phyloP scores from a whole-genome alignment of 768 basidiomycete genomes.

The Amanita thiersii region DNA sequence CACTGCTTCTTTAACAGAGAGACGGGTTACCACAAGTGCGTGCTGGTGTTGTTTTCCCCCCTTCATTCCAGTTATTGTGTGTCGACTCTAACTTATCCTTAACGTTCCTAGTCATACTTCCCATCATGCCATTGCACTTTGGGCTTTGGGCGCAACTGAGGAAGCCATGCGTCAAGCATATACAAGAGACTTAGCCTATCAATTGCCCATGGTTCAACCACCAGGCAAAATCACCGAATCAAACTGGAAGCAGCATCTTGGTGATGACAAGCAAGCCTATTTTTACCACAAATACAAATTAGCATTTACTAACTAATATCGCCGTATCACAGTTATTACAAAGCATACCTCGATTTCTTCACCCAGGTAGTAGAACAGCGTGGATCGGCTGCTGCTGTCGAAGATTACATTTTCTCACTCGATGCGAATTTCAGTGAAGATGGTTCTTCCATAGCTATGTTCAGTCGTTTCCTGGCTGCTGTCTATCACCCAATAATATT shows the following conservation, averaged over 20 bases:
- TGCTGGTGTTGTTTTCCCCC: not conserved
- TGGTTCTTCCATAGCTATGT: slow-evolving; percentile 26
- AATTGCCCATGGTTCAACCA: slow-evolving; percentile 29
- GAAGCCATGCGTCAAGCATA: slow-evolving; percentile 30
- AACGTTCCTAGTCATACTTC: slow-evolving; percentile 16
- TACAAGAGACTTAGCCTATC: slow-evolving; percentile 22
- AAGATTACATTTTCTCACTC: slow-evolving; percentile 46
- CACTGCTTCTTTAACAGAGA: slow-evolving; percentile 42
- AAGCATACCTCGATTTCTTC: slow-evolving; percentile 46
- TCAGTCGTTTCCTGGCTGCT: slow-evolving; percentile 31
- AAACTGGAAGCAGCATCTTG: slow-evolving; percentile 50
- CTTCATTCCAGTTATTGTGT: not conserved
- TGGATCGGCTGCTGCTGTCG: slow-evolving; percentile 32
- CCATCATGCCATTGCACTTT: slow-evolving; percentile 19
- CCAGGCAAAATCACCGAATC: slow-evolving; percentile 34
- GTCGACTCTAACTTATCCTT: not conserved
- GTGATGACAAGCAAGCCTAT: slow-evolving; percentile 39
- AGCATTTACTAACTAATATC: not conserved
- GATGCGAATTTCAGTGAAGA: slow-evolving; percentile 32
- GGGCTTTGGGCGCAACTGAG: slow-evolving; percentile 21
- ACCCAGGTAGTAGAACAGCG: slow-evolving; percentile 27
- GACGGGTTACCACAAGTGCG: slow-evolving; percentile 42
- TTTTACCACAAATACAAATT: not conserved
- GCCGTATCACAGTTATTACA: slow-evolving; percentile 37
- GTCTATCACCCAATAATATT: slow-evolving; percentile 48